Conservation (phyloP, 208 protist genomes). For the Wallacemonas sp. region DNA sequence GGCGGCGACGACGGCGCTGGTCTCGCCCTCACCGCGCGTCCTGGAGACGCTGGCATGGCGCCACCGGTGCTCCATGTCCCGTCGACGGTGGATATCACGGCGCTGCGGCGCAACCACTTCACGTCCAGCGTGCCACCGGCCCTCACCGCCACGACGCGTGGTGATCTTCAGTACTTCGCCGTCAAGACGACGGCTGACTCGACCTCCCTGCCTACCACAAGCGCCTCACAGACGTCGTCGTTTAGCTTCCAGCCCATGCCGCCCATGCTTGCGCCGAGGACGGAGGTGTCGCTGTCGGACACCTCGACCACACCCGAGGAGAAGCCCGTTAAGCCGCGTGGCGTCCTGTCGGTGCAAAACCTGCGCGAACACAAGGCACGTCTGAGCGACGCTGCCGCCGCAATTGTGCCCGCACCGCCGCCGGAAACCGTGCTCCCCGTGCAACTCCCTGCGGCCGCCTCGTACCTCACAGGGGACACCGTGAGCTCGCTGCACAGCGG, state of each 20-base stretch:
- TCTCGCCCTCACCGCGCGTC: no score
- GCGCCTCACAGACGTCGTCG: not conserved
- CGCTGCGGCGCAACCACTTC: no score
- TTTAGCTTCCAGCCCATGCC: not conserved
- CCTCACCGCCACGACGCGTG: no score
- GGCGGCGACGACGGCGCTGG: not conserved
- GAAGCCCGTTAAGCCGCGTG: not conserved
- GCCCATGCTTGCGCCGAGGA: not conserved
- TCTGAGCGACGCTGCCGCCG: not conserved
- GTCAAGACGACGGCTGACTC: not conserved
- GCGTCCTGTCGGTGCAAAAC: slow-evolving; percentile 12
- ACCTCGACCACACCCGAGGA: not conserved
- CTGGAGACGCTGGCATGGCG: no score
- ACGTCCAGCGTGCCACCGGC: no score
- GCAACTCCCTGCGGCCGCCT: no score
- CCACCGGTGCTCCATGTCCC: no score
- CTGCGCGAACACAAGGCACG: slow-evolving; percentile 9
- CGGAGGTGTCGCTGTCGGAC: no score
- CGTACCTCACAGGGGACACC: not conserved
- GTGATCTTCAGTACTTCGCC: no score
- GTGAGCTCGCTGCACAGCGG: slow-evolving; percentile 3
- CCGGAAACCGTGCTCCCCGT: no score
- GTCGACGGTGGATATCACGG: no score
- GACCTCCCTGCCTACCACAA: not conserved
- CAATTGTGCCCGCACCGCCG: no score